Percentiles rank a stretch among this genome's conserved stretches.
Conservation (phyloP, 169 alveolate genomes). For the Perkinsus olseni region DNA sequence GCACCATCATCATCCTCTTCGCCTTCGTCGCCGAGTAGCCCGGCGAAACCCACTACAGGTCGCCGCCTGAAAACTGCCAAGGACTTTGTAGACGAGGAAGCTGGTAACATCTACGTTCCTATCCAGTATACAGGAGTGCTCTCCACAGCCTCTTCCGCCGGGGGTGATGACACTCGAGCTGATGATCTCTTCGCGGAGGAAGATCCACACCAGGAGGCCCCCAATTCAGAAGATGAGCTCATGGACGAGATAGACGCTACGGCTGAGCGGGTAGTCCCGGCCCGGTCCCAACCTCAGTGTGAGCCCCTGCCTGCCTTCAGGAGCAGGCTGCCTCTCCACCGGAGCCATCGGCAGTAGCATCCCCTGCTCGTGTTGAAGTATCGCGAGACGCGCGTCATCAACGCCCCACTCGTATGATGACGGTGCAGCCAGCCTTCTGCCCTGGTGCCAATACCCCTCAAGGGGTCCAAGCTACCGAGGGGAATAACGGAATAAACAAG, state of each 20-base stretch:
- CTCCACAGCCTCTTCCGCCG: background rate
- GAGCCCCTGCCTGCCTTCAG: background rate
- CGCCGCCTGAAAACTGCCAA: background rate
- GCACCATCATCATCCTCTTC: background rate
- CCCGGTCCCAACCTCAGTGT: background rate
- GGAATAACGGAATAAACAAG: background rate
- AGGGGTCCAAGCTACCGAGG: background rate
- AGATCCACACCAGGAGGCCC: background rate
- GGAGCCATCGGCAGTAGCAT: background rate
- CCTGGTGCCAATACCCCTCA: background rate
- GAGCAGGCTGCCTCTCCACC: background rate
- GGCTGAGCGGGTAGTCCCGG: background rate
- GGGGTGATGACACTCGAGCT: background rate
- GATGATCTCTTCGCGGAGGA: background rate
- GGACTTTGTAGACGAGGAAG: background rate
- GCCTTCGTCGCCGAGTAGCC: background rate
- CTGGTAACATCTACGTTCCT: background rate
- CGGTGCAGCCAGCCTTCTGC: background rate
- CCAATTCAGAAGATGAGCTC: background rate
- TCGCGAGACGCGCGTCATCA: background rate
- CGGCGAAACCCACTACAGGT: background rate
- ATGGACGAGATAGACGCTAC: background rate
- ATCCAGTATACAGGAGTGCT: too few relatives aligned
- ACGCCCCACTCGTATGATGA: background rate
- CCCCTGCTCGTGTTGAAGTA: background rate